Conservation (phyloP, 2,329 filamentous ascomycete genomes). For the Truncatella angustata region DNA sequence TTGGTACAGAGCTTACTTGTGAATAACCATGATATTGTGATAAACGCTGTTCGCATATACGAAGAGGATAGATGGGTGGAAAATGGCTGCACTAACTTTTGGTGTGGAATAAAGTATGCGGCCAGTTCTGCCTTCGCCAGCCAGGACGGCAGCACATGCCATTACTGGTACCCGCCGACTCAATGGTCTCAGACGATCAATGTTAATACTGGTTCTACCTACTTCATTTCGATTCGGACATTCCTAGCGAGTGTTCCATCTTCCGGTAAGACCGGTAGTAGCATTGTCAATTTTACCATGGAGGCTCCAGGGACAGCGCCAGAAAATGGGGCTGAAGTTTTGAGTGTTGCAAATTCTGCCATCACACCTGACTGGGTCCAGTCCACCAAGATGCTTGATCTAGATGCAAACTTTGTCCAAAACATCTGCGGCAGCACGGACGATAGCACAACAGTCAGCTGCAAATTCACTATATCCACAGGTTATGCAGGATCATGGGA, state of each 20-base stretch:
- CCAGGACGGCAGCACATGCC: background rate
- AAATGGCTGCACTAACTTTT: background rate
- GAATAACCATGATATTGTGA: background rate
- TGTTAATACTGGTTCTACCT: background rate
- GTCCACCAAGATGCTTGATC: background rate
- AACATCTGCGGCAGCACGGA: background rate
- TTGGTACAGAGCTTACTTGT: background rate
- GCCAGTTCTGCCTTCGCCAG: background rate
- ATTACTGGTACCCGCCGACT: background rate
- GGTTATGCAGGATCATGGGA: background rate
- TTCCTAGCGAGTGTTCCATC: background rate
- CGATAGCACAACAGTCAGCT: background rate
- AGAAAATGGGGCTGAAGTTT: background rate
- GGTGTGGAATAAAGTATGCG: background rate
- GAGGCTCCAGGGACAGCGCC: background rate
- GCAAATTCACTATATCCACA: background rate
- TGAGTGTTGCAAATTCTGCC: background rate
- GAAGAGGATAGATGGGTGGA: too few relatives aligned
- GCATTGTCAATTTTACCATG: background rate
- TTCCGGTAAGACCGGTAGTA: background rate
- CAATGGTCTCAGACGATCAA: too few relatives aligned
- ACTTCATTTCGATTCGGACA: background rate
- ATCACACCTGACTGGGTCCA: background rate
- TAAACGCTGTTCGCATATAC: background rate
- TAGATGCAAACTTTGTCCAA: background rate